Conservation (phyloP, 352 stramenopile species). For the Phytophthora pistaciae region DNA sequence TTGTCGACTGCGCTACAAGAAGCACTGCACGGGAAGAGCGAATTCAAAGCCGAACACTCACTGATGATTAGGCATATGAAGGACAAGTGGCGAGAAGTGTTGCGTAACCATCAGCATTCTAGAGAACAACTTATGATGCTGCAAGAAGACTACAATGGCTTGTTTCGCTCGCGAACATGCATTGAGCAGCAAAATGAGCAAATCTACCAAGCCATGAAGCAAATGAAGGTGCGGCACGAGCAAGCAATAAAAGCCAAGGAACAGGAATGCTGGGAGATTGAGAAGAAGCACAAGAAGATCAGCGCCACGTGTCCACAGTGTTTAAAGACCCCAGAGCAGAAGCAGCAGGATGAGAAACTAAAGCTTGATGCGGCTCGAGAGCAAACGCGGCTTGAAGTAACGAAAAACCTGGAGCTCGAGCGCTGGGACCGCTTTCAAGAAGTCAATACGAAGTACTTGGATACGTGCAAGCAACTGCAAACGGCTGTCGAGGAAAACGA, state of each 20-base stretch:
- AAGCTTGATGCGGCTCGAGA: constrained; percentile 61
- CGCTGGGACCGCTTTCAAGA: constrained; percentile 77
- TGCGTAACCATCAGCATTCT: constrained; percentile 48
- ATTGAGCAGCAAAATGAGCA: constrained; percentile 59
- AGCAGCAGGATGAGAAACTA: constrained; percentile 43
- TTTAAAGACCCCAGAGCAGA: constrained; percentile 66
- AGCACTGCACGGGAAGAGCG: constrained; percentile 49
- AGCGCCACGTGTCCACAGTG: constrained; percentile 55
- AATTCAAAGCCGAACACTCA: constrained; percentile 59
- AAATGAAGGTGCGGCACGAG: constrained; percentile 59
- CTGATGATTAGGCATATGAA: constrained; percentile 65
- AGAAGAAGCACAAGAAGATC: constrained; percentile 67
- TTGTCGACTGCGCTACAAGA: constrained; percentile 62
- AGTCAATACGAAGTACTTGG: constrained; percentile 75
- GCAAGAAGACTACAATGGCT: constrained; percentile 75
- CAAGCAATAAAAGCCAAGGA: constrained; percentile 60
- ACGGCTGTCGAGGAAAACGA: constrained; percentile 35
- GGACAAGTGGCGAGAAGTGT: constrained; percentile 70
- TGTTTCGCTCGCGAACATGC: constrained; percentile 54
- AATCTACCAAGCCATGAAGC: constrained; percentile 51
- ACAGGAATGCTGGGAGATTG: constrained; percentile 62
- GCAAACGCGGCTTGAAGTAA: constrained; percentile 56
- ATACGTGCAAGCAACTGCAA: constrained; percentile 56
- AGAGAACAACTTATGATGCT: constrained; percentile 74
- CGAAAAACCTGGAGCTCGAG: constrained; percentile 67